Percentiles rank a stretch among this genome's conserved stretches.
phyloP scores from a whole-genome alignment of 176 grass and related monocot genomes.

The Zoysia japonica region DNA sequence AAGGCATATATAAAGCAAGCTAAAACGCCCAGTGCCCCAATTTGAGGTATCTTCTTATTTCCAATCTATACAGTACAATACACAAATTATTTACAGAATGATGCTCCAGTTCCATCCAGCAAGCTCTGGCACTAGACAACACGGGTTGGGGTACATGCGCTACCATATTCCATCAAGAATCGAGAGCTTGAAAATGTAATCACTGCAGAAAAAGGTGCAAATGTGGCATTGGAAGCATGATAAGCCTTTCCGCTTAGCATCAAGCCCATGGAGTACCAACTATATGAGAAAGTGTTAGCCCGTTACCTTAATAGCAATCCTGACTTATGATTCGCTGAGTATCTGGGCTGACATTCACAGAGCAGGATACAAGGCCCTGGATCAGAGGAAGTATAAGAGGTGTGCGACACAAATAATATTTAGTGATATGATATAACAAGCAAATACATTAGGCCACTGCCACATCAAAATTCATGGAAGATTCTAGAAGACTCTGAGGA shows the following conservation, averaged over 20 bases:
- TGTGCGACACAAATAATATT: conserved; percentile 8
- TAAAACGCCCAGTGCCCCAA: background rate
- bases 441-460: background rate
- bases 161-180: background rate
- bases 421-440: background rate
- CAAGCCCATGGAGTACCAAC: background rate
- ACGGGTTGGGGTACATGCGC: background rate
- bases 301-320: conserved; percentile 52
- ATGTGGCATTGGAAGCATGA: background rate
- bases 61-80: conserved; percentile 12
- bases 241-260: background rate
- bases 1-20: background rate
- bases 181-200: background rate
- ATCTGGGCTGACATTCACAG: conserved; percentile 47
- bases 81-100: conserved; percentile 25
- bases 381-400: conserved; percentile 9
- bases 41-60: conserved; percentile 24
- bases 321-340: conserved; percentile 51
- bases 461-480: background rate
- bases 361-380: conserved; percentile 52
- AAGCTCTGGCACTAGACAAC: background rate
- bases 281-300: background rate
- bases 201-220: conserved; percentile 6
- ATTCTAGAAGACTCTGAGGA: background rate
- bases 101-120: background rate